Percentiles rank a stretch among this genome's conserved stretches.
phyloP scores from a whole-genome alignment of 352 stramenopile genomes.

The Globisporangium emineosum region DNA sequence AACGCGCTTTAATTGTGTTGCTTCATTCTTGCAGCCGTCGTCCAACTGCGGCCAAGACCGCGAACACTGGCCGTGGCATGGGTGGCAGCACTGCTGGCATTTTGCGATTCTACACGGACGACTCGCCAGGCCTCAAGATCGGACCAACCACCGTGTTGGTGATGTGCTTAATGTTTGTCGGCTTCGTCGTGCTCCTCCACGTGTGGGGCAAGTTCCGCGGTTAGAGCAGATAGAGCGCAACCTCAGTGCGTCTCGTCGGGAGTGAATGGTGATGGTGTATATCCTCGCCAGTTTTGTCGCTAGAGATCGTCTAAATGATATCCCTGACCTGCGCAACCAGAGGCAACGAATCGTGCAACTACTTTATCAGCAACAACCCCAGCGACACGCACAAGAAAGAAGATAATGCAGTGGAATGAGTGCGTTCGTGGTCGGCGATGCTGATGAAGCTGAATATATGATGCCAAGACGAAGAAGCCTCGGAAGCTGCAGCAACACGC shows the following conservation, averaged over 20 bases:
- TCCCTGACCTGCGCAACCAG: conserved; percentile 5
- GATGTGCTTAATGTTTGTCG: conserved; percentile 94
- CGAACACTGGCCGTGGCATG: conserved; percentile 84
- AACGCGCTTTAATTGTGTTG: conserved; percentile 7
- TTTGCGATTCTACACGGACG: conserved; percentile 97
- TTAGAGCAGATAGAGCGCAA: conserved; percentile 28
- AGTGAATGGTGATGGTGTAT: background rate
- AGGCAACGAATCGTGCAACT: conserved; percentile 4
- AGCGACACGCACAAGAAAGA: conserved; percentile 7
- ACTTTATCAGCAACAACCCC: conserved; percentile 13
- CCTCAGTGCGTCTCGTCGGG: conserved; percentile 4
- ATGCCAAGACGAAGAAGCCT: conserved; percentile 11
- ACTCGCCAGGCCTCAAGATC: conserved; percentile 95
- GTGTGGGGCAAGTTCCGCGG: conserved; percentile 97
- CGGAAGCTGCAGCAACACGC: conserved; percentile 8
- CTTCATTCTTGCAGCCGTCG: conserved; percentile 35
- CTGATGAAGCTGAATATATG: conserved; percentile 12
- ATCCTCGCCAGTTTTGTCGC: conserved; percentile 10
- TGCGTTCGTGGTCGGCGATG: conserved; percentile 4
- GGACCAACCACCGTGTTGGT: conserved; percentile 95
- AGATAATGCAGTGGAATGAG: conserved; percentile 12
- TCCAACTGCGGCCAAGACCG: conserved; percentile 38
- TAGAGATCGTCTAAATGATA: conserved; percentile 6
- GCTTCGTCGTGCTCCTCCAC: conserved; percentile 95
- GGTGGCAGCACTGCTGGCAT: conserved; percentile 89